Conservation (phyloP, 306 rosid species). For the Prunus mira region DNA sequence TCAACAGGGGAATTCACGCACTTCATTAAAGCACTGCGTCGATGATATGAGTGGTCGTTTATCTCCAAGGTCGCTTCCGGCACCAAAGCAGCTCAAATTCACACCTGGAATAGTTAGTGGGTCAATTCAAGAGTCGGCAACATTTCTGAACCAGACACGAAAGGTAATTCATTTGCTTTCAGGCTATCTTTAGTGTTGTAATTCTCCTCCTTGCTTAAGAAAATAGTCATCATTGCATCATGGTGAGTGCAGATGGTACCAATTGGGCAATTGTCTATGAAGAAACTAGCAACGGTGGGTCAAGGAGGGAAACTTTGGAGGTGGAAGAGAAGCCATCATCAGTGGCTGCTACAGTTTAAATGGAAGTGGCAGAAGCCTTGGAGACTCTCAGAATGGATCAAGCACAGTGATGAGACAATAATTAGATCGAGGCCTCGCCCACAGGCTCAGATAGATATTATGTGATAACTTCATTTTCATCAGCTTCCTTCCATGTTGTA, state of each 20-base stretch:
- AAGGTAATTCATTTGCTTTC: conserved; percentile 40
- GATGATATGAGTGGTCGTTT: conserved; percentile 65
- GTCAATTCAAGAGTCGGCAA: conserved; percentile 40
- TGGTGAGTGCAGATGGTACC: conserved; percentile 63
- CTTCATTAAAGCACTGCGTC: conserved; percentile 58
- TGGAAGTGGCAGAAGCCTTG: conserved; percentile 97
- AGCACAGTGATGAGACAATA: conserved; percentile 83
- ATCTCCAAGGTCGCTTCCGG: conserved; percentile 68
- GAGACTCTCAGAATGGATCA: conserved; percentile 92
- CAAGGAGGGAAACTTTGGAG: conserved; percentile 81
- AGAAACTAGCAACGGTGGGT: conserved; percentile 65
- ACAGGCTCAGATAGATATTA: conserved; percentile 40
- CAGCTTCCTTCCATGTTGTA: conserved; percentile 6
- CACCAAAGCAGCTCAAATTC: conserved; percentile 82
- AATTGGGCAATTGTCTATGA: conserved; percentile 61
- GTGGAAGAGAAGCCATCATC: conserved; percentile 95
- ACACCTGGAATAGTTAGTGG: conserved; percentile 77
- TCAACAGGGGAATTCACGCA: conserved; percentile 49
- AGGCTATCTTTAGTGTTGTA: conserved; percentile 2
- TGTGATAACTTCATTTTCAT: conserved; percentile 27
- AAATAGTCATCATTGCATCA: conserved; percentile 21
- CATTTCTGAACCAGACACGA: conserved; percentile 49
- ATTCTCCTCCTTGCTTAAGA: conserved; percentile 17
- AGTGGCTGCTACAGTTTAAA: conserved; percentile 86
- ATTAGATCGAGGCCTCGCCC: conserved; percentile 64